phyloP scores from a whole-genome alignment of 306 rosid species.

The Morella rubra region DNA sequence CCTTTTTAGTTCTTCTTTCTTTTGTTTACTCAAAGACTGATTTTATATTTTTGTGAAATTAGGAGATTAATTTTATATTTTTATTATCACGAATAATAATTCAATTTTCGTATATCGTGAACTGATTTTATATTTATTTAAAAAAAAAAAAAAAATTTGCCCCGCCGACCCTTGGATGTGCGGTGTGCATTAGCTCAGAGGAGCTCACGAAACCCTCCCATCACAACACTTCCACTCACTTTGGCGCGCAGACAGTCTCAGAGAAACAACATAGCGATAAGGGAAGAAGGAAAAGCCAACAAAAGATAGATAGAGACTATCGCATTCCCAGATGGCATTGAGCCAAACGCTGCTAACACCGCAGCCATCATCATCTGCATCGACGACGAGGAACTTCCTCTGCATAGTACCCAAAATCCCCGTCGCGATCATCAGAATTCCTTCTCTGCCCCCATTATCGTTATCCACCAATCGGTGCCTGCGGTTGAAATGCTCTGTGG shows the following conservation, averaged over 20 bases:
- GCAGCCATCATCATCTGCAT: slow-evolving; percentile 11
- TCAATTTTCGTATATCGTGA: too few species aligned
- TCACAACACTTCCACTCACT: not conserved
- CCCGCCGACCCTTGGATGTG: not conserved
- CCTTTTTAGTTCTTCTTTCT: too few species aligned
- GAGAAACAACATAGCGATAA: not conserved
- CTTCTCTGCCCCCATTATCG: slow-evolving; percentile 3
- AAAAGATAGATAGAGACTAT: not conserved
- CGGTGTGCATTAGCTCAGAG: not conserved
- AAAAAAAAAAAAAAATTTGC: not conserved
- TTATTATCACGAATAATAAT: too few species aligned
- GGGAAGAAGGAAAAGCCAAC: not conserved
- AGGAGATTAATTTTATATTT: too few species aligned
- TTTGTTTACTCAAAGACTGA: too few species aligned
- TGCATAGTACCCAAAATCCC: slow-evolving; percentile 23
- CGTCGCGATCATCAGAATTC: slow-evolving; percentile 8
- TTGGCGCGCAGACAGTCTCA: not conserved
- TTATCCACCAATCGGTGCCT: slow-evolving; percentile 6
- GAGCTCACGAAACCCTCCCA: not conserved
- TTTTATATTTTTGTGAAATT: too few species aligned
- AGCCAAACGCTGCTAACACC: slow-evolving; percentile 16
- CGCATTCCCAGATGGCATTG: slow-evolving; percentile 38
- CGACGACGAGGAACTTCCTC: slow-evolving; percentile 17
- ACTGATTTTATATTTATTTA: too few species aligned
- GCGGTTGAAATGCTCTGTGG: slow-evolving; percentile 47